Evolutionary conservation across 768 basidiomycete species (phyloP), one percentile per base, ranked within the genome.

Genomic region (Lactarius akahatsu): DNA sequence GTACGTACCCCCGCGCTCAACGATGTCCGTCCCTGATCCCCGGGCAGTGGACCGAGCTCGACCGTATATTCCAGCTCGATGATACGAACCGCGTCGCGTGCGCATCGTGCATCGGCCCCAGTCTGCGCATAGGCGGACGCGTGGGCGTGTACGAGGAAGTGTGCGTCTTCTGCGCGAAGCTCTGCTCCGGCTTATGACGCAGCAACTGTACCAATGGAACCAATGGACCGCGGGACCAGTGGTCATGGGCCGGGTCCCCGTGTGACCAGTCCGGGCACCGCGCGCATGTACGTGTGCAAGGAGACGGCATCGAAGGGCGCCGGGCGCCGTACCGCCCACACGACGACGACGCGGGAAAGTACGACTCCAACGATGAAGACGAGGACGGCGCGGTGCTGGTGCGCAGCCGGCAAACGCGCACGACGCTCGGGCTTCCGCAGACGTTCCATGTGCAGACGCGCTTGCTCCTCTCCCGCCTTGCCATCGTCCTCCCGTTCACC

Each of bases 81-180:
- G 32, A 32, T 32, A 32, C 32, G 32, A 32, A 32, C 32, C 5
- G 32, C 32, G 1, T 32, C 32, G 6, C 32, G 32, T 2, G 30
- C 32, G 6, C 30, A 30, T 30, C 30, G 30, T 30, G 30, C 30
- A 30, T 30, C 1, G 32, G 32, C 1, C 32, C 32, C 32, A 0
- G 32, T 32, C 32, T 32, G 32, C 2, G 30, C 30, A 0, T 32
- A 6, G 30, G 30, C 7, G 30, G 7, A 32, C 4, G 32, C 32
- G 1, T 7, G 90, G 83, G 85, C 28, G 79, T 93, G 15, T 94
- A 94, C 71, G 92, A 94, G 76, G 92, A 94, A 65, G 88, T 89
- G 26, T 94, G 92, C 67, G 79, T 92, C 47, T 80, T 92, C 57
- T 93, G 92, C 72, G 92, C 91, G 0, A 86, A 89, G 3, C 80